Base-by-base conservation (phyloP, 2,329 filamentous ascomycete species). In the Cryphonectria naterciae region DNA sequence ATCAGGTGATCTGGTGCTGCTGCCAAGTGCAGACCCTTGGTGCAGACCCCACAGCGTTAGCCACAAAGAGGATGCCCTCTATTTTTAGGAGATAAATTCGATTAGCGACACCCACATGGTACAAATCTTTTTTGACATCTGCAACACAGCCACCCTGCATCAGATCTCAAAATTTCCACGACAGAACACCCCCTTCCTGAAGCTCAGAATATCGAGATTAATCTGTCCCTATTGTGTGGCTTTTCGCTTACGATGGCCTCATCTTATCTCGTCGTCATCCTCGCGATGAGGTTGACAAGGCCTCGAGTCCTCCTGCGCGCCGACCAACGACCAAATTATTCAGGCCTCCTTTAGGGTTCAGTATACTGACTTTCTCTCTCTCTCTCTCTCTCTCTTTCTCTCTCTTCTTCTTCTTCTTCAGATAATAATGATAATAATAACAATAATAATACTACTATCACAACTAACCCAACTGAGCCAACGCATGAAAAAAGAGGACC, bases 21-120 rank as follows among this genome's bases (percentile, higher is more conserved):
- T 10, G 37, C 32, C 52, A 13, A 17, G 56, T 10, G 35, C 32
- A 19, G 32, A 1, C 58, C 17, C 22, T 37, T 39, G 19, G 35
- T 37, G 35, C 58, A 61, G 58, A 39, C 35, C 35, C 58, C 19
- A 37, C 28, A n/a, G 56, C 52, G 11, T 56, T 56, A 60, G 56
- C 56, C 56, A 60, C 56, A 60, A 17, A 17, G 32, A 60, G 56
- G 56, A 60, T 60, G 56, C 46, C 46, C 43, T 22, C 54, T 61
- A 61, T 61, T 61, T 61, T 64, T 64, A 46, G 37, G 25, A 46
- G 39, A 17, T 13, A 62, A 62, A 41, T 13, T 64, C 61, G 61
- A 32, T 37, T 64, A 22, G 61, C 28, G 39, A 41, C 61, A 43
- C 22, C 22, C 37, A 63, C 41, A 28, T 32, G 32, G 32, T 32